Evolutionary conservation across 768 basidiomycete genomes (phyloP), one percentile per base, ranked within the genome.

Genomic region (Melanogaster broomeanus): DNA sequence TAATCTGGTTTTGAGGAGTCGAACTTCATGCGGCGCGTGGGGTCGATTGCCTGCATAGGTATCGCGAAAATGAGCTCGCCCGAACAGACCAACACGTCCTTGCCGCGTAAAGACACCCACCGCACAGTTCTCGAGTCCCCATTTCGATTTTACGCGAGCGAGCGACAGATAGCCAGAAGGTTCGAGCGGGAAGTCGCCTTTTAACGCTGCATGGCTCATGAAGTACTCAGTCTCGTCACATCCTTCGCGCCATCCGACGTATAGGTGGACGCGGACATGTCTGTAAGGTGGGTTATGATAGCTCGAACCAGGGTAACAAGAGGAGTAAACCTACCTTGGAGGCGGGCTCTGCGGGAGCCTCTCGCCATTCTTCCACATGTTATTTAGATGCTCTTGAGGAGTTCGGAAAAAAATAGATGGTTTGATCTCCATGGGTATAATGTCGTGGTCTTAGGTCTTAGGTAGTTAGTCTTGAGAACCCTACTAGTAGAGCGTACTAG

Each of bases 191-290:
- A 68, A 58, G 33, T 68, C 67, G 1, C 50, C 59, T 7, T 66
- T 59, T 19, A 68, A 55, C 31, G 64, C 62, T 39, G 61, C 58
- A 27, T 67, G 42, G 5, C 55, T 59, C 56, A 63, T 64, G 4
- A 64, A 48, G 28, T 64, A 62, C 18, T 68, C 64, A 22, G 50
- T 60, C n/a, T 68, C 66, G 39, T 68, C 66, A 22, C 55, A 58
- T 16, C 66, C 68, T 0, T 55, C 62, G 7, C 45, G 25, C 68
- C 68, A 68, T 5, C 57, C 66, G 19, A 62, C 42, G 34, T 65
- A 68, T n/a, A 68, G 45, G 19, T 69, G 67, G 6, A 68, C 69
- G 30, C 67, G 67, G 44, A 69, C 59, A 38, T 70, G 67, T 50
- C 63, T 64, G 38, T 15, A 22, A 13, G 39, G 35, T 3, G 45